Evolutionary conservation across 1,284 basidiomycete genomes (phyloP).

Genomic region (Ceratobasidium sp.): DNA sequence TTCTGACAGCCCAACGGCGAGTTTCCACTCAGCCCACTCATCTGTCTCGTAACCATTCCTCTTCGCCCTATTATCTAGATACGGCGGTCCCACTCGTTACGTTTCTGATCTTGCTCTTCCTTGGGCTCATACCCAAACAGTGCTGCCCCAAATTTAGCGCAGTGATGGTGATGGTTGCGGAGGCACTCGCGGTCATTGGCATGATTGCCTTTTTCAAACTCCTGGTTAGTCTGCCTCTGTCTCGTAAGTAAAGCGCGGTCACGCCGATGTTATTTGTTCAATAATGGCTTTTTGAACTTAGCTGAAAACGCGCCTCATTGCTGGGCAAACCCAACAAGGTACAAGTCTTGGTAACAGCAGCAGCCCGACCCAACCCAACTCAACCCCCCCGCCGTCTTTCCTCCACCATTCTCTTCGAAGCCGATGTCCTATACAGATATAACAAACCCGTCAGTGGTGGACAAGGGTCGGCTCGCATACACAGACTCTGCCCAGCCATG

Average conservation of each 20-base stretch:
- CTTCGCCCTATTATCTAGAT: conserved; percentile 95
- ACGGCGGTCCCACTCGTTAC: conserved; percentile 86
- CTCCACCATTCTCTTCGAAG: too few species aligned
- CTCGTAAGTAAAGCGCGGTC: conserved; percentile 48
- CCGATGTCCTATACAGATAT: too few species aligned
- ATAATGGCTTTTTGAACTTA: conserved; percentile 90
- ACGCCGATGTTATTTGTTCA: conserved; percentile 51
- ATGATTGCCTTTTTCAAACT: conserved; percentile 96
- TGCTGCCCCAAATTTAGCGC: conserved; percentile 89
- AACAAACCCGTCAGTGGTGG: too few species aligned
- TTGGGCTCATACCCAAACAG: conserved; percentile 91
- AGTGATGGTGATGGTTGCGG: conserved; percentile 88
- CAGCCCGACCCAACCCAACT: too few species aligned
- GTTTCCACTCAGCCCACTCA: conserved; percentile 78
- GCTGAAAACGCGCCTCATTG: too few species aligned
- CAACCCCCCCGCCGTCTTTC: too few species aligned
- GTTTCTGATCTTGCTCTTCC: conserved; percentile 91
- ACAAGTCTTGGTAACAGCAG: too few species aligned
- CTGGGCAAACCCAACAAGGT: too few species aligned
- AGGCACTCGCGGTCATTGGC: conserved; percentile 82
- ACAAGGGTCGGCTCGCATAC: too few species aligned
- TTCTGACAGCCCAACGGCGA: conserved; percentile 80
- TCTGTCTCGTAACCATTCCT: conserved; percentile 93
- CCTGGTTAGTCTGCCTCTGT: conserved; percentile 69
- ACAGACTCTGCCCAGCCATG: too few species aligned